Evolutionary conservation across 129 eudicot genomes (phyloP), one percentile per base, ranked within the genome.

Genomic region (Rutidosis leptorrhynchoides): DNA sequence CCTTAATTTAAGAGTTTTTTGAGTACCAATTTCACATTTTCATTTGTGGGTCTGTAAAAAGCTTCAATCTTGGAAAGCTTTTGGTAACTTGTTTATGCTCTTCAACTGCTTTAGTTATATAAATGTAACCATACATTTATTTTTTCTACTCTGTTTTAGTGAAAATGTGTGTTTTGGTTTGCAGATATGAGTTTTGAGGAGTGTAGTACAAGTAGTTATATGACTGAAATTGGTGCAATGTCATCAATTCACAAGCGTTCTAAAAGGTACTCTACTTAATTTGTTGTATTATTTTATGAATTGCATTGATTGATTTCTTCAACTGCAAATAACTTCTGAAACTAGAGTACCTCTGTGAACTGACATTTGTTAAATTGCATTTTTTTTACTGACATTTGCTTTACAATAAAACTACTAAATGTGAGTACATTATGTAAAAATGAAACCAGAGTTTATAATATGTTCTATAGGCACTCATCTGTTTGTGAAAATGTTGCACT

Each of bases 161-260:
- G 33, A 65, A 59, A 51, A 21, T 66, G 51, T 71, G 64, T 58
- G 74, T 27, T 58, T 76, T 74, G 52, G 58, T 73, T 2, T 82
- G 80, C 77, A 82, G 83, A 74, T 19, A 85, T 86, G 96, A 92
- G 73, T 48, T 70, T 78, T 46, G 91, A 84, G 71, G 84, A 83
- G 65, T 71, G 79, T 77, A 80, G 71, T 70, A 81, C 75, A 28
- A 69, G 88, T 45, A 71, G 62, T 74, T 51, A 58, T 20, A 72
- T 83, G 73, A 75, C 72, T 74, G 85, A 78, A 73, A 54, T 81
- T 42, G 82, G 67, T 71, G 54, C 70, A 68, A 62, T 48, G 65
- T 45, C 72, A 56, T 68, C 49, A 37, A 73, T 68, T 64, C 99
- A 94, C 88, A 74, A 79, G 72, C 93, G 87, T 64, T 89, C 93